phyloP scores from a whole-genome alignment of 345 rosid genomes.

The Cardamine resedifolia region DNA sequence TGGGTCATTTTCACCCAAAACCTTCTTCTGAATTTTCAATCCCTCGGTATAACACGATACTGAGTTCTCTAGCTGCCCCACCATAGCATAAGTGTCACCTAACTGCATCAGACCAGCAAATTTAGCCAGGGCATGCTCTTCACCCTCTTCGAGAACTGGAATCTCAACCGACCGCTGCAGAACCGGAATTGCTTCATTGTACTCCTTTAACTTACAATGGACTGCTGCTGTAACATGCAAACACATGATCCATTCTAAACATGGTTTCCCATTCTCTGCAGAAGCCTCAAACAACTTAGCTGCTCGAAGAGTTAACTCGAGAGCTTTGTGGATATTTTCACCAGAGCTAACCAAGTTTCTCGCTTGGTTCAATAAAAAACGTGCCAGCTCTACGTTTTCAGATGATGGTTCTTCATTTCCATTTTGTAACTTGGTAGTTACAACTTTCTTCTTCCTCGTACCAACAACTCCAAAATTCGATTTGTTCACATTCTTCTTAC shows the following conservation, averaged over 20 bases:
- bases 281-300: constrained; percentile 67
- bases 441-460: constrained; percentile 53
- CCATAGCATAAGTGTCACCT: constrained; percentile 89
- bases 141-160: constrained; percentile 61
- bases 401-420: constrained; percentile 48
- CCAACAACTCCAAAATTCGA: constrained; percentile 39
- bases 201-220: constrained; percentile 71
- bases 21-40: constrained; percentile 68
- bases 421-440: constrained; percentile 44
- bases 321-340: constrained; percentile 67
- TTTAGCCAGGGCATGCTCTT: constrained; percentile 83
- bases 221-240: constrained; percentile 85
- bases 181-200: constrained; percentile 73
- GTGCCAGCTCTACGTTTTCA: constrained; percentile 60
- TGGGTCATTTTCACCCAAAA: constrained; percentile 69
- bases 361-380: constrained; percentile 70
- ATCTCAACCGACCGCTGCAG: constrained; percentile 77
- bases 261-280: constrained; percentile 53
- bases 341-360: constrained; percentile 71
- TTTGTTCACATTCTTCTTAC: constrained; percentile 45
- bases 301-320: constrained; percentile 72
- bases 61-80: constrained; percentile 82
- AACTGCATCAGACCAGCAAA: constrained; percentile 93
- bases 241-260: constrained; percentile 78
- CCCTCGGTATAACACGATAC: constrained; percentile 70